A percentile compares a stretch with the other conserved stretches of the same genome.
Conservation (phyloP, 73 alveolate genomes). For the Breviolum minutum region DNA sequence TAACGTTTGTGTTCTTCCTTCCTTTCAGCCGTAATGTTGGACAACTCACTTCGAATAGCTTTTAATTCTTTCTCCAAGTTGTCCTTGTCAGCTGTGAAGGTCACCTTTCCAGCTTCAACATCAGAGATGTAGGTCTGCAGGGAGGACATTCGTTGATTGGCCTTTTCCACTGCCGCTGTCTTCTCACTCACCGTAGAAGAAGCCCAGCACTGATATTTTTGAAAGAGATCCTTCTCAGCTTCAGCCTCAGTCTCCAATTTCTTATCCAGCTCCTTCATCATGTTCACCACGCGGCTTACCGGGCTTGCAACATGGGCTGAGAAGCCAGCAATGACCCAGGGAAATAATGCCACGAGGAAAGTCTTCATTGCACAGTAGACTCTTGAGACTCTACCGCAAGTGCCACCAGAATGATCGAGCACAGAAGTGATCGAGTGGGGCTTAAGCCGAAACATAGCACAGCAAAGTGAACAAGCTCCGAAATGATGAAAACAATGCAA, state of each 20-base stretch:
- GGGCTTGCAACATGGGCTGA: conserved; percentile 33
- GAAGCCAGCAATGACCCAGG: conserved; percentile 13
- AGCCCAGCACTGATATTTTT: conserved; percentile 36
- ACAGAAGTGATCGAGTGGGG: conserved; percentile 52
- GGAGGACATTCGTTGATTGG: conserved; percentile 26
- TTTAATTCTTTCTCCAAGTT: conserved; percentile 23
- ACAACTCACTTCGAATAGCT: conserved; percentile 1
- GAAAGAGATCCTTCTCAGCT: conserved; percentile 50
- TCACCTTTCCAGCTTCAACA: conserved; percentile 51
- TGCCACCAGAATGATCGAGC: conserved; percentile 41
- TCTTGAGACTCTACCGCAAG: neutral
- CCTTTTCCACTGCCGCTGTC: conserved; percentile 33
- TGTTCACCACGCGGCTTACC: conserved; percentile 53
- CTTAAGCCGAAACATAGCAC: conserved; percentile 15
- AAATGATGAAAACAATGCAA: neutral
- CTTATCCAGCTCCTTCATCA: conserved; percentile 49
- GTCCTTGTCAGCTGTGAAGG: conserved; percentile 46
- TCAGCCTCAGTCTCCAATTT: conserved; percentile 32
- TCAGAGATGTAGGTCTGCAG: conserved; percentile 42
- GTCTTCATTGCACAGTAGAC: conserved; percentile 27
- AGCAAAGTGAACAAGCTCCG: neutral
- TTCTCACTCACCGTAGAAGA: conserved; percentile 30
- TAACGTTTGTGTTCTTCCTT: neutral
- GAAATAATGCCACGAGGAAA: conserved; percentile 28
- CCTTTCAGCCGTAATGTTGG: conserved; percentile 44